Conservation (phyloP, 352 stramenopile species). For the Globisporangium rhizosaccharum region DNA sequence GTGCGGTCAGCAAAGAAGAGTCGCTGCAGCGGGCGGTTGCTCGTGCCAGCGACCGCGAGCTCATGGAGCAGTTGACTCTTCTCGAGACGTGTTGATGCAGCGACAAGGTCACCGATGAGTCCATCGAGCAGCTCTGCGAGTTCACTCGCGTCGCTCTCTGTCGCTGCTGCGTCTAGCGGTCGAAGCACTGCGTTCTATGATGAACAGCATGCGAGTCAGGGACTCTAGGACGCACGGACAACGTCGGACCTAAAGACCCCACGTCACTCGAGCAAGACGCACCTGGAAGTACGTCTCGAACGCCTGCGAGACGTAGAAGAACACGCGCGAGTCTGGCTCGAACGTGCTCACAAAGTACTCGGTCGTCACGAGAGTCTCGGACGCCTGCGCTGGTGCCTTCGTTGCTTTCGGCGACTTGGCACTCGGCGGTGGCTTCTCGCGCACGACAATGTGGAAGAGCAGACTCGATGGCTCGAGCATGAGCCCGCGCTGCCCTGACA, state of each 20-base stretch:
- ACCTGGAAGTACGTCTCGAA: slow-evolving; percentile 45
- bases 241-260: too few relatives aligned
- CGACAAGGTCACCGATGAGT: slow-evolving; percentile 27
- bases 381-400: not conserved
- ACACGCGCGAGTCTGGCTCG: slow-evolving; percentile 49
- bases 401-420: not conserved
- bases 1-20: slow-evolving; percentile 54
- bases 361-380: not conserved
- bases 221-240: too few relatives aligned
- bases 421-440: slow-evolving; percentile 9
- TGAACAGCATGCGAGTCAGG: too few relatives aligned
- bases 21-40: slow-evolving; percentile 27
- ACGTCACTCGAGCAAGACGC: slow-evolving; percentile 1
- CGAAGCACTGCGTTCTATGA: slow-evolving; percentile 9
- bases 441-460: slow-evolving; percentile 41
- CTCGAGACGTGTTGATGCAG: slow-evolving; percentile 9
- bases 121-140: slow-evolving; percentile 26
- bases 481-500: slow-evolving; percentile 31
- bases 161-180: slow-evolving; percentile 3
- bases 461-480: slow-evolving; percentile 42
- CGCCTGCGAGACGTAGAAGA: slow-evolving; percentile 40
- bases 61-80: slow-evolving; percentile 37
- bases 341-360: slow-evolving; percentile 56
- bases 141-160: slow-evolving; percentile 14
- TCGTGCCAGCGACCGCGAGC: slow-evolving; percentile 29